Evolutionary conservation across 164 flowering plant species (phyloP).

Genomic region (Brasenia schreberi): DNA sequence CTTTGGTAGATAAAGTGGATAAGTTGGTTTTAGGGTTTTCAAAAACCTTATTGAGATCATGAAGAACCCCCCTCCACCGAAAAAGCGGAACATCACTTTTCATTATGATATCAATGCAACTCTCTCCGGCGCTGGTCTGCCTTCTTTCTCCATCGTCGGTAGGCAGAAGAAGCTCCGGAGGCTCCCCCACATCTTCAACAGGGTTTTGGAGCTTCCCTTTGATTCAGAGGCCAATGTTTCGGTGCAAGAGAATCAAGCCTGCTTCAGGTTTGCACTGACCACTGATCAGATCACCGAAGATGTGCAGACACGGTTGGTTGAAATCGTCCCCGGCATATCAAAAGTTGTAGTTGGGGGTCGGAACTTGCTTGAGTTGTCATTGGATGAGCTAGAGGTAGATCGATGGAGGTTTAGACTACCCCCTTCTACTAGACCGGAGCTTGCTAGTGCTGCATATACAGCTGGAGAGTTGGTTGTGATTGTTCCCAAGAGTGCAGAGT

Average conservation of each 20-base stretch:
- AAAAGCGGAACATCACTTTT: slow-evolving; percentile 38
- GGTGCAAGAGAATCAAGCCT: slow-evolving; percentile 41
- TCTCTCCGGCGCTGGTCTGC: slow-evolving; percentile 6
- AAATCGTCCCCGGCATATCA: slow-evolving; percentile 59
- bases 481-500: slow-evolving; percentile 49
- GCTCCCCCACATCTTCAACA: slow-evolving; percentile 67
- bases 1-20: not conserved
- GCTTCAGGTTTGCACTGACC: slow-evolving; percentile 33
- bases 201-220: slow-evolving; percentile 67
- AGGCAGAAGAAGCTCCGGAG: slow-evolving; percentile 58
- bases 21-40: not conserved
- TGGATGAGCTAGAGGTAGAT: slow-evolving; percentile 57
- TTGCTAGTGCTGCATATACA: slow-evolving; percentile 44
- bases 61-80: slow-evolving; percentile 43
- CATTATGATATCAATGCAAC: slow-evolving; percentile 19
- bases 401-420: slow-evolving; percentile 84
- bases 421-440: slow-evolving; percentile 52
- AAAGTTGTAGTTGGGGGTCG: slow-evolving; percentile 56
- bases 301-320: slow-evolving; percentile 39
- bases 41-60: slow-evolving; percentile 3
- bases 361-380: slow-evolving; percentile 14
- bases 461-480: slow-evolving; percentile 72
- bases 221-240: slow-evolving; percentile 60
- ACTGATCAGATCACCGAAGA: slow-evolving; percentile 26
- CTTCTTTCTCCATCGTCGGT: slow-evolving; percentile 1